Base-by-base conservation (phyloP, 78 protist genomes). In the Dictyostelium citrinum region DNA sequence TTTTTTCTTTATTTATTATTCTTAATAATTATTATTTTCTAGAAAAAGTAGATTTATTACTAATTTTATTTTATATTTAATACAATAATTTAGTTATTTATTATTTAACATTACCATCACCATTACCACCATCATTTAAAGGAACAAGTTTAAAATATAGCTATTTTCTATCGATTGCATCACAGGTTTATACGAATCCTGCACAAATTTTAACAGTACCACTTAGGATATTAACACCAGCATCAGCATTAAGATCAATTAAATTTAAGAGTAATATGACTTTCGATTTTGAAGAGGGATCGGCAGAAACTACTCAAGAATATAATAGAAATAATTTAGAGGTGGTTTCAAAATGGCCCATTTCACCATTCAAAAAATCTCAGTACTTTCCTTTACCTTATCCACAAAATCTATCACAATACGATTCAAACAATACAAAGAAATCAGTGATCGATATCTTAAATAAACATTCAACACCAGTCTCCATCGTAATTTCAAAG, bases 41-140 rank as follows among this genome's bases (percentile, higher is more conserved):
- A n/a, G n/a, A 60, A 39, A 5, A 5, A 39, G 43, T 39, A 39
- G 43, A 39, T 39, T 39, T 39, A 39, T 39, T 39, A 39, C 43
- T 39, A 39, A 39, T 39, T 5, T 5, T 39, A 39, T 5, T n/a
- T n/a, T n/a, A n/a, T n/a, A n/a, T n/a, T n/a, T 39, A 39, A 39
- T 39, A 39, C 3, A 39, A 39, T 39, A 0, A 39, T 39, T 39
- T 39, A 39, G 93, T 31, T 88, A 88, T 88, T 51, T 88, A 88
- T 78, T 88, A 88, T 88, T 9, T 88, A 24, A 88, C 93, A 78
- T 88, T 88, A 49, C 93, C 93, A 68, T 78, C 93, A 78, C 61
- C 84, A 46, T 67, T 88, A 78, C 93, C 93, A 78, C 93, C 93
- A 43, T 88, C 93, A 64, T 88, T 55, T 78, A 88, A 88, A 78